A percentile compares a stretch with the other conserved stretches of the same genome.
phyloP scores from a whole-genome alignment of 2,329 filamentous ascomycete species.

The Ascosphaera pollenicola region DNA sequence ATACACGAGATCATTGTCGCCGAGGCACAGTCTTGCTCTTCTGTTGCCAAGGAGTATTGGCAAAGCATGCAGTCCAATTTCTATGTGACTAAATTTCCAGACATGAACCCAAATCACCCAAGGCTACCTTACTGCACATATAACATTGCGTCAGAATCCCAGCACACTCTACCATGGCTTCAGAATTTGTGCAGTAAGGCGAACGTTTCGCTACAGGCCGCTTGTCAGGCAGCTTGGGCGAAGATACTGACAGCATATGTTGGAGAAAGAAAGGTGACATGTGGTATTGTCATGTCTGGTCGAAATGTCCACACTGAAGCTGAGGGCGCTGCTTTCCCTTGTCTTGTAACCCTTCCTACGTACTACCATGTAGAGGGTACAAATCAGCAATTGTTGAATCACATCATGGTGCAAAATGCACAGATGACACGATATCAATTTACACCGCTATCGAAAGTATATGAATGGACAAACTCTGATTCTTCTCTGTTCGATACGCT shows the following conservation, averaged over 20 bases:
- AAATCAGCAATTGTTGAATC: slow-evolving; percentile 34
- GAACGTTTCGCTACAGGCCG: slow-evolving; percentile 54
- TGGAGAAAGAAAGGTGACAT: slow-evolving; percentile 51
- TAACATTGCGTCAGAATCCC: slow-evolving; percentile 2
- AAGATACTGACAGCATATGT: slow-evolving; percentile 52
- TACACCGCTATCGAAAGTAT: slow-evolving; percentile 46
- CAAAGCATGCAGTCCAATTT: slow-evolving; percentile 12
- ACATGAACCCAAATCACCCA: slow-evolving; percentile 44
- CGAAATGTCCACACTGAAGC: slow-evolving; percentile 37
- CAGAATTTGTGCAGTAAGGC: slow-evolving; percentile 31
- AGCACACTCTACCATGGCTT: slow-evolving; percentile 23
- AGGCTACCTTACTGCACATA: too few relatives aligned
- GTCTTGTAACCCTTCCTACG: slow-evolving; percentile 61
- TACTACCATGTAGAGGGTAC: slow-evolving; percentile 31
- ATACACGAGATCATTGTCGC: slow-evolving; percentile 25
- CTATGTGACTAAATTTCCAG: slow-evolving; percentile 50
- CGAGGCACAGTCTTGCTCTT: slow-evolving; percentile 11
- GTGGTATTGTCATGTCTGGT: slow-evolving; percentile 63
- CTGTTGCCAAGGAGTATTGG: slow-evolving; percentile 9
- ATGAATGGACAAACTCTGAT: slow-evolving; percentile 44
- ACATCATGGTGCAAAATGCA: slow-evolving; percentile 44
- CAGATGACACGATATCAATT: slow-evolving; percentile 47
- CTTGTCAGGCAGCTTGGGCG: slow-evolving; percentile 59
- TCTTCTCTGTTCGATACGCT: slow-evolving; percentile 61
- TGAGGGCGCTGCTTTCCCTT: slow-evolving; percentile 45